Conservation (phyloP, 768 basidiomycete species). For the Lactarius indigo region DNA sequence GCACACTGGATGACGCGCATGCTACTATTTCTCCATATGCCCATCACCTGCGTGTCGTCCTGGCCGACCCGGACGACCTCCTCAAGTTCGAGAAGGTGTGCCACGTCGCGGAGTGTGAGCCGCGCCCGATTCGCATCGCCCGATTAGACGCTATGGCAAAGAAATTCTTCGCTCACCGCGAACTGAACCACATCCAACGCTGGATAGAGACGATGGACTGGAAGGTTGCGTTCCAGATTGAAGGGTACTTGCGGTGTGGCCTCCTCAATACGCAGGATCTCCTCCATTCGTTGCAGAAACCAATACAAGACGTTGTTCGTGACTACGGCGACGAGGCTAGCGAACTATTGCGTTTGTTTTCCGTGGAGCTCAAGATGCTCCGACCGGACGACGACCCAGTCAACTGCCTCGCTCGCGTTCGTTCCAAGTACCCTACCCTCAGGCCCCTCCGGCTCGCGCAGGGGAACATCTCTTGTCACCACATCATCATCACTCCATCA, state of each 20-base stretch:
- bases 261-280: slow-evolving; percentile 61
- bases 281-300: slow-evolving; percentile 39
- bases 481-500: slow-evolving; percentile 75
- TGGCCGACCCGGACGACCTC: slow-evolving; percentile 50
- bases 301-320: slow-evolving; percentile 41
- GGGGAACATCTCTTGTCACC: slow-evolving; percentile 63
- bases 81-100: slow-evolving; percentile 54
- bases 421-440: slow-evolving; percentile 26
- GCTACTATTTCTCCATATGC: slow-evolving; percentile 62
- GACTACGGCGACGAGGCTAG: slow-evolving; percentile 35
- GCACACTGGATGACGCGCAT: slow-evolving; percentile 57
- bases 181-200: slow-evolving; percentile 43
- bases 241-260: slow-evolving; percentile 61
- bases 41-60: slow-evolving; percentile 61
- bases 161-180: slow-evolving; percentile 49
- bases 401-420: slow-evolving; percentile 45
- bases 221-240: slow-evolving; percentile 74
- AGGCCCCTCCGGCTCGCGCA: slow-evolving; percentile 29
- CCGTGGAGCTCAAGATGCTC: slow-evolving; percentile 44
- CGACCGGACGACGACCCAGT: slow-evolving; percentile 40
- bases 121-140: slow-evolving; percentile 29
- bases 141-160: slow-evolving; percentile 46
- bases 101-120: slow-evolving; percentile 41
- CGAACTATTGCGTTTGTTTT: slow-evolving; percentile 54
- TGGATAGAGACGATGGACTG: slow-evolving; percentile 52